Percentiles rank a stretch among this genome's conserved stretches.
Evolutionary conservation across 352 stramenopile genomes (phyloP).

Genomic region (Halophytophthora polymorphica): DNA sequence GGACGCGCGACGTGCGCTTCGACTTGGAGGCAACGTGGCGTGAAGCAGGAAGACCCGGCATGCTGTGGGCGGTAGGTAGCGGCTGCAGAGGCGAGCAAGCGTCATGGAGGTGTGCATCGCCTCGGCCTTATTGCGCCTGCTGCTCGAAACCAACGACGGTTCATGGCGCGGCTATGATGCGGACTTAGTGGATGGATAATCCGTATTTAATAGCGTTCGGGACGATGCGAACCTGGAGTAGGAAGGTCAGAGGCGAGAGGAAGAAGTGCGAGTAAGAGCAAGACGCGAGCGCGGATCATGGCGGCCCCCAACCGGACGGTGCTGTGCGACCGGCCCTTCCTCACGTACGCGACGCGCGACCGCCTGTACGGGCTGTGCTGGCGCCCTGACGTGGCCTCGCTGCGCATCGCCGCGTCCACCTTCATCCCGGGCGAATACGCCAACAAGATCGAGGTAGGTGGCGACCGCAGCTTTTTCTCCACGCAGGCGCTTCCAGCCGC

Average conservation of each 20-base stretch:
- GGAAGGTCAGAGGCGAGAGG: neutral
- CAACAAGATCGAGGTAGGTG: conserved; percentile 83
- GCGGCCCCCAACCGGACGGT: conserved; percentile 21
- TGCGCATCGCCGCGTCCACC: conserved; percentile 69
- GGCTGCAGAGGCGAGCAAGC: neutral
- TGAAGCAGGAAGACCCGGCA: neutral
- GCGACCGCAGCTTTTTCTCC: neutral
- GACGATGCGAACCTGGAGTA: neutral
- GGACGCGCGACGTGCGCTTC: neutral
- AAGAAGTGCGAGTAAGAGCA: neutral
- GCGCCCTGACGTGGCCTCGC: conserved; percentile 50
- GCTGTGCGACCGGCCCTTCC: conserved; percentile 50
- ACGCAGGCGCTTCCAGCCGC: no score
- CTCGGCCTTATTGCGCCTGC: no score
- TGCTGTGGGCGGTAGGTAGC: neutral
- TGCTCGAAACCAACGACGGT: no score
- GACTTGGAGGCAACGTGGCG: neutral
- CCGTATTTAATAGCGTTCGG: neutral
- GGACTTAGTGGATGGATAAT: conserved; percentile 12
- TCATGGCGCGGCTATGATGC: neutral
- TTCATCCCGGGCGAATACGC: conserved; percentile 84
- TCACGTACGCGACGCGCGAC: conserved; percentile 64
- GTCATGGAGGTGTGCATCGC: neutral
- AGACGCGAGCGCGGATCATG: conserved; percentile 4
- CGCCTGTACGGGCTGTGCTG: conserved; percentile 80